These are phyloP conservation scores for Colletotrichum sp. DNA, from an alignment of 2,329 filamentous ascomycete genomes.

Conservation along the genomic window DNA sequence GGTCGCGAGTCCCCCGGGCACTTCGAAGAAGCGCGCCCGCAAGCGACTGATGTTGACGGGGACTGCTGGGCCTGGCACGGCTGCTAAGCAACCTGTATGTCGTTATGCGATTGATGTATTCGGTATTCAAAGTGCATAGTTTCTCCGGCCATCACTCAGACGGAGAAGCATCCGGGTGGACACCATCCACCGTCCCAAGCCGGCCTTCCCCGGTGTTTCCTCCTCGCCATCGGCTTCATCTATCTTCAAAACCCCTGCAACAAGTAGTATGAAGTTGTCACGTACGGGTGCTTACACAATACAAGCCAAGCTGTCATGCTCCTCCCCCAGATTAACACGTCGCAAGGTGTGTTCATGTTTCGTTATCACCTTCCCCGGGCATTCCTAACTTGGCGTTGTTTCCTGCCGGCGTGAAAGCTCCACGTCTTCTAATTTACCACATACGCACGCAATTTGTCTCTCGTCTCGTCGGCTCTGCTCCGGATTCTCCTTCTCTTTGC, in stretches of 20 bases:
- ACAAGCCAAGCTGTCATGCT: neutral
- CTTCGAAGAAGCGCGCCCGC: neutral
- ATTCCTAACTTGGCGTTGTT: neutral
- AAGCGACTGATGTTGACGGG: neutral
- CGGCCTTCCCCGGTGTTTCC: neutral
- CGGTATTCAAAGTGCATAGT: neutral
- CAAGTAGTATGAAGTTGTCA: neutral
- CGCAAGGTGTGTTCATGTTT: neutral
- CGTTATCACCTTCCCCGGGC: neutral
- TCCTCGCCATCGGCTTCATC: neutral
- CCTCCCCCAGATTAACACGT: neutral
- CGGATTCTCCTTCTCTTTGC: neutral
- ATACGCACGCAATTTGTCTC: neutral
- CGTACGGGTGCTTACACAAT: neutral
- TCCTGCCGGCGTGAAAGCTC: neutral
- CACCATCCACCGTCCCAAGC: neutral
- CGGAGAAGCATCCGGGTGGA: neutral
- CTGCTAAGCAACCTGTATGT: neutral
- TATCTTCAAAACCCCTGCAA: neutral
- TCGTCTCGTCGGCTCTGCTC: neutral
- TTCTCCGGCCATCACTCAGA: neutral
- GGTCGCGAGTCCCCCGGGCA: neutral
- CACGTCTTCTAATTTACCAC: neutral
- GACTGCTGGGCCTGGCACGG: neutral
- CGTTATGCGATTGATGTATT: neutral